These are phyloP conservation scores for Saxispiralis lemnorum DNA, from an alignment of 495 filamentous ascomycete genomes.

Conservation along the genomic window DNA sequence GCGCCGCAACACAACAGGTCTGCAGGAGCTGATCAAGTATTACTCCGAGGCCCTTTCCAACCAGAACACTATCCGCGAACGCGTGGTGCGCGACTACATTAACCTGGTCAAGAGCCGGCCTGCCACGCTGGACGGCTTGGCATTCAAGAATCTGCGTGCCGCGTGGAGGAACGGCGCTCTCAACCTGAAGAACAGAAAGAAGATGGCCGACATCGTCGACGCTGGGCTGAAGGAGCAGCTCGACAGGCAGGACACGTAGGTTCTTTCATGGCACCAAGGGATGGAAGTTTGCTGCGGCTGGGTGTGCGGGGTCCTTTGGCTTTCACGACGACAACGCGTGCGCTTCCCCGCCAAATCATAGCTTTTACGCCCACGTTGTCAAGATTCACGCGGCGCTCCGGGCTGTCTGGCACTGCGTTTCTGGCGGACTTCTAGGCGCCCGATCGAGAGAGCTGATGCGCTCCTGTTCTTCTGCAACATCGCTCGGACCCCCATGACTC, in stretches of 20 bases:
- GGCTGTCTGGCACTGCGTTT: too few species aligned
- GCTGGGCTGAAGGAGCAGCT: slow-evolving; percentile 22
- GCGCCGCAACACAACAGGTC: slow-evolving; percentile 32
- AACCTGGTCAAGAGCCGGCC: slow-evolving; percentile 31
- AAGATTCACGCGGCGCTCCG: too few species aligned
- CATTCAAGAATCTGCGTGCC: slow-evolving; percentile 33
- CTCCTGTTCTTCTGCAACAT: too few species aligned
- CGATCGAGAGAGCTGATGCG: too few species aligned
- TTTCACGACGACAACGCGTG: too few species aligned
- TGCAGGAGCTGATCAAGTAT: slow-evolving; percentile 39
- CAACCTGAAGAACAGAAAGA: slow-evolving; percentile 39
- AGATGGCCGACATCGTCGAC: slow-evolving; percentile 31
- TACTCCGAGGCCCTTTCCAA: slow-evolving; percentile 38
- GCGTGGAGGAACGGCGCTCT: slow-evolving; percentile 37
- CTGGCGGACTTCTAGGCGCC: too few species aligned
- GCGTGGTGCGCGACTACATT: slow-evolving; percentile 37
- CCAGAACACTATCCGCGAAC: slow-evolving; percentile 30
- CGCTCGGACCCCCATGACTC: too few species aligned
- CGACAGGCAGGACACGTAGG: slow-evolving; percentile 1
- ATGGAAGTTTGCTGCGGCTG: too few species aligned
- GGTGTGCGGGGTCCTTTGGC: too few species aligned
- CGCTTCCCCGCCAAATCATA: too few species aligned
- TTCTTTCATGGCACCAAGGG: too few species aligned
- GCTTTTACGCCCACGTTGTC: too few species aligned
- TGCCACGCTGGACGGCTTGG: slow-evolving; percentile 22